Percentiles rank a stretch among this genome's conserved stretches.
phyloP scores from a whole-genome alignment of 192 early-diverging fungal genomes.

The Phycomyces nitens region DNA sequence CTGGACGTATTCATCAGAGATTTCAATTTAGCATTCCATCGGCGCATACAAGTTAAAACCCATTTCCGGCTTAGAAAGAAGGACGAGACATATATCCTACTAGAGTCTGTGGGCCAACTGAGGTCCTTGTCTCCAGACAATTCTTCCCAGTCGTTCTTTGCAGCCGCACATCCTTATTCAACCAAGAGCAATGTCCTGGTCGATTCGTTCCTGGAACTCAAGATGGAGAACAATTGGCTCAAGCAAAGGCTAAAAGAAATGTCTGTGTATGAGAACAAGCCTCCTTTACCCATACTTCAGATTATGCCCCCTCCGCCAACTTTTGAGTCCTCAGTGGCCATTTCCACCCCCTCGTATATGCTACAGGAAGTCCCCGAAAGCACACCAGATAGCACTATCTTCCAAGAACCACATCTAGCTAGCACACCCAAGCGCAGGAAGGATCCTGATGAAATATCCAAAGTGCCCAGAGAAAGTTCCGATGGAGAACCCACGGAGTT shows the following conservation, averaged over 20 bases:
- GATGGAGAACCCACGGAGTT: not conserved
- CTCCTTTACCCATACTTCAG: too few species aligned
- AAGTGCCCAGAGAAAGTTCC: not conserved
- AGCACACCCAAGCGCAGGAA: not conserved
- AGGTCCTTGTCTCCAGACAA: slow-evolving; percentile 14
- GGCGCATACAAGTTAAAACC: slow-evolving; percentile 32
- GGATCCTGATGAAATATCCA: not conserved
- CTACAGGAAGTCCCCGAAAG: too few species aligned
- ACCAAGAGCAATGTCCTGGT: slow-evolving; percentile 33
- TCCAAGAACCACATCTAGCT: too few species aligned
- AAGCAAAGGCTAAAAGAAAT: slow-evolving; percentile 24
- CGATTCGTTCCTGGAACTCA: slow-evolving; percentile 46
- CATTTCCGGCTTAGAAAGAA: slow-evolving; percentile 44
- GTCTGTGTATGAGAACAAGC: not conserved
- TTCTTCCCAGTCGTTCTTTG: slow-evolving; percentile 31
- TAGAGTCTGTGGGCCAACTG: slow-evolving; percentile 42
- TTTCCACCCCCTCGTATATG: not conserved
- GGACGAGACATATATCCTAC: slow-evolving; percentile 39
- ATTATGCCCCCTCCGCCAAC: too few species aligned
- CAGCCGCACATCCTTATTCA: slow-evolving; percentile 42
- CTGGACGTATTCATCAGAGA: slow-evolving; percentile 40
- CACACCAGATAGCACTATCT: too few species aligned
- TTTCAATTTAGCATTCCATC: slow-evolving; percentile 35
- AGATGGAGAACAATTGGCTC: slow-evolving; percentile 45
- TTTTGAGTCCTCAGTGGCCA: not conserved